Evolutionary conservation across 192 early-diverging fungal genomes (phyloP).

Genomic region (Haplosporangium gracile): DNA sequence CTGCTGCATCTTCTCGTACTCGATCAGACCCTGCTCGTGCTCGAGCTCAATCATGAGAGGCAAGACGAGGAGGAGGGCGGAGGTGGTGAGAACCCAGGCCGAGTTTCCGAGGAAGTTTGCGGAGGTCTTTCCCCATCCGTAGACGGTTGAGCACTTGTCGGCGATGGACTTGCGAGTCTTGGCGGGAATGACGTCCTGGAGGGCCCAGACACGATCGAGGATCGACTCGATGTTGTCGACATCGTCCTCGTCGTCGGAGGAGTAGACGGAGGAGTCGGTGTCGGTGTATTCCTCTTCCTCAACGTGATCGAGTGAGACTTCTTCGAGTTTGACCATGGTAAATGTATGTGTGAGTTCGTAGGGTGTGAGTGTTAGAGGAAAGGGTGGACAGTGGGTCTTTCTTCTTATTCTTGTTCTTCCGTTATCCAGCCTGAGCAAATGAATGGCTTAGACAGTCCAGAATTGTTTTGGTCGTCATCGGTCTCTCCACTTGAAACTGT

Average conservation of each 20-base stretch:
- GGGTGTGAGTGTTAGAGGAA: constrained; percentile 1
- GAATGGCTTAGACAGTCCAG: constrained; percentile 1
- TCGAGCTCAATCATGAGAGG: constrained; percentile 91
- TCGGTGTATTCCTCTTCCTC: constrained; percentile 66
- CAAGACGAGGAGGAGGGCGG: constrained; percentile 83
- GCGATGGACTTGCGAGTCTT: constrained; percentile 77
- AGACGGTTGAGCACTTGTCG: constrained; percentile 65
- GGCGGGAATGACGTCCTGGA: constrained; percentile 90
- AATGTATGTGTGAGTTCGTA: constrained; percentile 11
- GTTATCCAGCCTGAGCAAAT: neutral
- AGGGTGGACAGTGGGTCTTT: neutral
- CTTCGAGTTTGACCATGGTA: constrained; percentile 67
- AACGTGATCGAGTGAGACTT: constrained; percentile 65
- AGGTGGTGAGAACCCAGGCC: constrained; percentile 92
- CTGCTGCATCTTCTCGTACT: constrained; percentile 81
- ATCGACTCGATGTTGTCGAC: constrained; percentile 85
- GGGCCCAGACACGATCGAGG: constrained; percentile 83
- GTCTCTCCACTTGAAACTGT: neutral
- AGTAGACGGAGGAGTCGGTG: constrained; percentile 67
- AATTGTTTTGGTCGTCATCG: constrained; percentile 3
- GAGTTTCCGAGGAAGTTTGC: constrained; percentile 82
- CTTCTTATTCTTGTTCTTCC: neutral
- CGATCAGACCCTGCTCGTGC: constrained; percentile 86
- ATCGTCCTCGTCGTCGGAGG: constrained; percentile 74
- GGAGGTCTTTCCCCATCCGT: constrained; percentile 69